Conservation (phyloP, 441 rosid genomes). For the Daphne laureola region DNA sequence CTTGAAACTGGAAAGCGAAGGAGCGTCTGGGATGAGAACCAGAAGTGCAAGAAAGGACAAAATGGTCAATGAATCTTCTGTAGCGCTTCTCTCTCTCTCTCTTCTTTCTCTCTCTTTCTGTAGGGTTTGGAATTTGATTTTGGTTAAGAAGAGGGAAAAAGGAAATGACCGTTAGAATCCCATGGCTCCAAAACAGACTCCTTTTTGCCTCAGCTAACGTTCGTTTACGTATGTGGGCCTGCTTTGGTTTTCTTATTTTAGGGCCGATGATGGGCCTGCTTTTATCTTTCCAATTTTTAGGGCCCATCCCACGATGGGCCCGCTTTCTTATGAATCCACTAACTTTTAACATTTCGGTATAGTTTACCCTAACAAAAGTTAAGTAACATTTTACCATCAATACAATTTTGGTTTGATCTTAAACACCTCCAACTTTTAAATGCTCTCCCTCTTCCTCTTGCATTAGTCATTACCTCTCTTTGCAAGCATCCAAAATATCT, state of each 20-base stretch:
- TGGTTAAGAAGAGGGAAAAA: conserved; percentile 11
- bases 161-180: conserved; percentile 30
- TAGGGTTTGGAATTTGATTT: too few species aligned
- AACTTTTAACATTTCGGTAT: too few species aligned
- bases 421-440: too few species aligned
- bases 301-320: too few species aligned
- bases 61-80: conserved; percentile 23
- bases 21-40: conserved; percentile 12
- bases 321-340: too few species aligned
- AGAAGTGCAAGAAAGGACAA: conserved; percentile 16
- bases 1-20: conserved; percentile 8
- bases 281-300: not conserved
- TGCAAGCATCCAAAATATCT: not conserved
- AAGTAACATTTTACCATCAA: not conserved
- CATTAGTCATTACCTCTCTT: not conserved
- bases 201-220: too few species aligned
- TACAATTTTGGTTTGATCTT: not conserved
- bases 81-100: conserved; percentile 4
- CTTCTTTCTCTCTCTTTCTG: too few species aligned
- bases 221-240: too few species aligned
- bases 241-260: too few species aligned
- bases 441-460: too few species aligned
- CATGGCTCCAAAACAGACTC: conserved; percentile 19
- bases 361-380: not conserved
- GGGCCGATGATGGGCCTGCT: not conserved